A percentile compares a stretch with the other conserved stretches of the same genome.
These are phyloP conservation scores for Candida maltosa DNA, from an alignment of 805 yeast species.

Conservation along the genomic window DNA sequence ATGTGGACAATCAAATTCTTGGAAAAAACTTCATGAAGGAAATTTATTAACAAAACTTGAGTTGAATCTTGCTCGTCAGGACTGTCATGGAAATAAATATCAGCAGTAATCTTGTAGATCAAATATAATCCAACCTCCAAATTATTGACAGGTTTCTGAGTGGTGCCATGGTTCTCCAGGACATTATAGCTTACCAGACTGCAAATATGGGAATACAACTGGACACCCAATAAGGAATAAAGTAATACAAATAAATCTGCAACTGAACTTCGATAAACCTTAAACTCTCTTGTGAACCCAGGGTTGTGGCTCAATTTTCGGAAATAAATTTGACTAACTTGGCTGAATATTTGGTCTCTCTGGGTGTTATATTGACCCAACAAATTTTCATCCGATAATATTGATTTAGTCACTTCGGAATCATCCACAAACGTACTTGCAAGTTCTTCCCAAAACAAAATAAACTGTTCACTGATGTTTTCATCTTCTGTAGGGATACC, in stretches of 20 bases:
- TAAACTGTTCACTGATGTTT: conserved; percentile 44
- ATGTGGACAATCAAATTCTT: conserved; percentile 18
- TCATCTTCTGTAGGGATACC: conserved; percentile 62
- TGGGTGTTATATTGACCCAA: conserved; percentile 14
- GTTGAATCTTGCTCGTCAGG: conserved; percentile 17
- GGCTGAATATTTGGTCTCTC: conserved; percentile 38
- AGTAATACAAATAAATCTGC: conserved; percentile 73
- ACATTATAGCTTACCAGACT: conserved; percentile 2
- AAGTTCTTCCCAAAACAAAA: conserved; percentile 68
- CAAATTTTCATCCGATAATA: conserved; percentile 5
- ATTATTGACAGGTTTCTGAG: conserved; percentile 1
- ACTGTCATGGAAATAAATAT: conserved; percentile 39
- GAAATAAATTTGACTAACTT: conserved; percentile 65
- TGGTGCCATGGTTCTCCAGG: neutral
- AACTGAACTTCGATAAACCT: conserved; percentile 66
- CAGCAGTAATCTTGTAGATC: conserved; percentile 53
- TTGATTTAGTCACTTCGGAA: conserved; percentile 24
- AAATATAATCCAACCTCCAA: conserved; percentile 40
- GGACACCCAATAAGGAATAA: conserved; percentile 60
- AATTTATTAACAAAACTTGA: conserved; percentile 20
- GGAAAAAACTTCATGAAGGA: conserved; percentile 21
- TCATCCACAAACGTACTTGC: conserved; percentile 56
- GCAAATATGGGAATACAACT: conserved; percentile 32
- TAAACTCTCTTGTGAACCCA: conserved; percentile 54
- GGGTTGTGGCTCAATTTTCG: conserved; percentile 63